Conservation (phyloP, 139 green algal species). For the Zygnema circumcarinatum region DNA sequence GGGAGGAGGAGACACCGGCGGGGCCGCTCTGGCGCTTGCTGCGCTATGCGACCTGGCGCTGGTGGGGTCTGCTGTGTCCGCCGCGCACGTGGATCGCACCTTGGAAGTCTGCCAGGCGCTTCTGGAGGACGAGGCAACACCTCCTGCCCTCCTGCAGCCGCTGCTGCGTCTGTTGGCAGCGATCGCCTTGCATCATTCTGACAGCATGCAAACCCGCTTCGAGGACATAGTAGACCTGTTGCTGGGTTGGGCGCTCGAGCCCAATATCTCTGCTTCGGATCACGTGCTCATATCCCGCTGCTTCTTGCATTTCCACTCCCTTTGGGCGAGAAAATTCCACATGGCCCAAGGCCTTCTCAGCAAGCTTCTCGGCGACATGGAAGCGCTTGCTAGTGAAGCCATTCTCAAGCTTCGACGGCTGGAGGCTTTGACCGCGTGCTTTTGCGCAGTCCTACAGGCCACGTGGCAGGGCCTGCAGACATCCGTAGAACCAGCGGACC, state of each 20-base stretch:
- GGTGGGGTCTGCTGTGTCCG: neutral
- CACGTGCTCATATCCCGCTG: constrained; percentile 14
- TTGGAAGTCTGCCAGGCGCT: constrained; percentile 42
- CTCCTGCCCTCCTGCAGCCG: constrained; percentile 34
- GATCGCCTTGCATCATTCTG: constrained; percentile 1
- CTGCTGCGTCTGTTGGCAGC: constrained; percentile 25
- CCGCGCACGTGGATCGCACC: neutral
- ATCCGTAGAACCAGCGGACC: neutral
- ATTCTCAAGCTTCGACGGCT: constrained; percentile 1
- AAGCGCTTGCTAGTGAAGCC: constrained; percentile 16
- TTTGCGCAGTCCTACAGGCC: neutral
- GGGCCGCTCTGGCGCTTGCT: neutral
- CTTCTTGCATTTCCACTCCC: constrained; percentile 26
- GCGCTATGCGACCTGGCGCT: neutral
- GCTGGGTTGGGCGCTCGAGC: constrained; percentile 49
- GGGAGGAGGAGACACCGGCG: neutral
- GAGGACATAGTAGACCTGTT: constrained; percentile 50
- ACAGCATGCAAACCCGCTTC: constrained; percentile 25
- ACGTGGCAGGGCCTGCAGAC: neutral
- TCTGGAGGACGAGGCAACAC: constrained; percentile 52
- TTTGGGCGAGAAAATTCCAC: constrained; percentile 2
- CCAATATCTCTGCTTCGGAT: neutral
- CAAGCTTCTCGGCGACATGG: constrained; percentile 50
- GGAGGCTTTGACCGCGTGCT: constrained; percentile 7
- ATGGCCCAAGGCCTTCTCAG: constrained; percentile 24